A percentile compares a stretch with the other conserved stretches of the same genome.
phyloP scores from a whole-genome alignment of 106 monocot genomes.

The Allium fistulosum region DNA sequence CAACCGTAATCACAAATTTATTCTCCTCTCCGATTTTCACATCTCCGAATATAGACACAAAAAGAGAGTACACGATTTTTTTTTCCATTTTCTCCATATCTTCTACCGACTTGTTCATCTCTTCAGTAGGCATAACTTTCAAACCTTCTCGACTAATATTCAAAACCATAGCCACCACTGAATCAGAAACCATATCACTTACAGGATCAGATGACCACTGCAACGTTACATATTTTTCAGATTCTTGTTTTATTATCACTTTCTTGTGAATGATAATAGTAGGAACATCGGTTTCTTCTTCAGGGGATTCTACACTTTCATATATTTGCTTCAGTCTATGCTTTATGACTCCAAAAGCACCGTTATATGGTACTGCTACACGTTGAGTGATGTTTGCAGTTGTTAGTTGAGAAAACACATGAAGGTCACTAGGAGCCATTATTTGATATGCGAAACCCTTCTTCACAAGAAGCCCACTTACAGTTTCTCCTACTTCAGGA shows the following conservation, averaged over 20 bases:
- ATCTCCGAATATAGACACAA: conserved; percentile 81
- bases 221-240: conserved; percentile 64
- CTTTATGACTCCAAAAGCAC: conserved; percentile 81
- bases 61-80: conserved; percentile 64
- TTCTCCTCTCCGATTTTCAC: conserved; percentile 87
- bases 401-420: conserved; percentile 84
- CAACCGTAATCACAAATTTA: conserved; percentile 70
- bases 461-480: conserved; percentile 84
- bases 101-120: conserved; percentile 47
- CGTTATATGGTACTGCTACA: conserved; percentile 78
- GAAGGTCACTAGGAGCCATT: conserved; percentile 90
- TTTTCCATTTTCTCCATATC: conserved; percentile 68
- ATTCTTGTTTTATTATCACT: conserved; percentile 79
- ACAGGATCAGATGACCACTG: conserved; percentile 91
- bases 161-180: conserved; percentile 86
- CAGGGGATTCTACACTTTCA: conserved; percentile 62
- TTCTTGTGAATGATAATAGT: conserved; percentile 71
- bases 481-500: conserved; percentile 65
- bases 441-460: conserved; percentile 97
- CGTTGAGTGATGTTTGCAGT: conserved; percentile 83
- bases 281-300: conserved; percentile 50
- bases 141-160: conserved; percentile 83
- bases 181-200: conserved; percentile 97
- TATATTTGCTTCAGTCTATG: conserved; percentile 92
- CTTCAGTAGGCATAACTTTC: conserved; percentile 50